These are phyloP conservation scores for Stereocaulon alpinum DNA, from an alignment of 495 filamentous ascomycete genomes.

Conservation along the genomic window DNA sequence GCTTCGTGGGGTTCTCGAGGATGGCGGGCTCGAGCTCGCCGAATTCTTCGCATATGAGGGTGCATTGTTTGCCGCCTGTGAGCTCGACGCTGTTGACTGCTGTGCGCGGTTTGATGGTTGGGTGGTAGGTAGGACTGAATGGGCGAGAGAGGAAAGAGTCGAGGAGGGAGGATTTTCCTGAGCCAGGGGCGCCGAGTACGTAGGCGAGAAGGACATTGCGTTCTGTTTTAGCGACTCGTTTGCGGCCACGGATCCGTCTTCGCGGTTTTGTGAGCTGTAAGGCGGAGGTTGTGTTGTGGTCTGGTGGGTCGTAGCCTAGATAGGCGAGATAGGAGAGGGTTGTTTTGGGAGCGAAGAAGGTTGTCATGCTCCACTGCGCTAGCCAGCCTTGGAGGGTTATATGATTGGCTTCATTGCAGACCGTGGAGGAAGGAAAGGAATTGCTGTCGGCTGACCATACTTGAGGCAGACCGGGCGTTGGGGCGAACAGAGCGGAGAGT, in stretches of 20 bases:
- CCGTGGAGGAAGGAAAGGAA: slow-evolving; percentile 86
- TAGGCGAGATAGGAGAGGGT: slow-evolving; percentile 93
- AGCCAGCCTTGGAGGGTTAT: slow-evolving; percentile 97
- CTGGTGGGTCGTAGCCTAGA: slow-evolving; percentile 67
- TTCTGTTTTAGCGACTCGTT: slow-evolving; percentile 72
- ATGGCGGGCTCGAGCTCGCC: slow-evolving; percentile 93
- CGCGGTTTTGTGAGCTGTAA: slow-evolving; percentile 86
- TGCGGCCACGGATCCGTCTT: slow-evolving; percentile 42
- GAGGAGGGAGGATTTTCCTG: slow-evolving; percentile 81
- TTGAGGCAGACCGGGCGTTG: slow-evolving; percentile 76
- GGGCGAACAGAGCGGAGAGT: slow-evolving; percentile 76
- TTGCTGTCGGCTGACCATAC: slow-evolving; percentile 77
- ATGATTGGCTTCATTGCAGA: slow-evolving; percentile 88
- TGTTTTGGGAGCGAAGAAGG: slow-evolving; percentile 87
- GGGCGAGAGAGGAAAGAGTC: slow-evolving; percentile 84
- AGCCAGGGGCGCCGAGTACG: slow-evolving; percentile 70
- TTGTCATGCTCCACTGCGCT: slow-evolving; percentile 99
- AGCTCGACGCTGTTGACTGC: slow-evolving; percentile 96
- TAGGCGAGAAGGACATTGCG: slow-evolving; percentile 96
- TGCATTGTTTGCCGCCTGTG: slow-evolving; percentile 91
- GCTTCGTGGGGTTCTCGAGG: slow-evolving; percentile 78
- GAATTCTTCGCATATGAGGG: slow-evolving; percentile 88
- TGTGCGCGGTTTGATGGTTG: slow-evolving; percentile 85
- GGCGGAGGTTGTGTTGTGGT: slow-evolving; percentile 61
- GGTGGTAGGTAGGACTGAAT: slow-evolving; percentile 77